phyloP scores from a whole-genome alignment of 2,329 filamentous ascomycete species.

The Arthrocladium fulminans region DNA sequence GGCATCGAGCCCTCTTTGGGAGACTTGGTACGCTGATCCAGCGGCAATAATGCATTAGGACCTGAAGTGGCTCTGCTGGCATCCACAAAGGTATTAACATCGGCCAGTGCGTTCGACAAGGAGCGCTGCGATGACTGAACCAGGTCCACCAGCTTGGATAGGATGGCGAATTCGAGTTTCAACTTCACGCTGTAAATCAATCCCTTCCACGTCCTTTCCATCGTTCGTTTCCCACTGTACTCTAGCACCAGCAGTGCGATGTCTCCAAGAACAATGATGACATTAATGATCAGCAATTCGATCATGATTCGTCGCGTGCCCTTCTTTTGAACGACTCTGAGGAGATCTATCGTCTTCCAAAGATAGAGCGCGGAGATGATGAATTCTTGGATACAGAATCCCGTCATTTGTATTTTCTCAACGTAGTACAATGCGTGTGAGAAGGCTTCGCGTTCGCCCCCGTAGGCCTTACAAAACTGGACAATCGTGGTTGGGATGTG shows the following conservation, averaged over 20 bases:
- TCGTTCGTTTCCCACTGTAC: conserved; percentile 31
- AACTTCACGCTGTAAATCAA: conserved; percentile 34
- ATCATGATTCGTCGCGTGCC: conserved; percentile 40
- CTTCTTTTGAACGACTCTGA: conserved; percentile 34
- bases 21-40: neutral
- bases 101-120: conserved; percentile 4
- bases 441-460: conserved; percentile 25
- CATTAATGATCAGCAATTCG: conserved; percentile 46
- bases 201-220: conserved; percentile 35
- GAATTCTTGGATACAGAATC: conserved; percentile 38
- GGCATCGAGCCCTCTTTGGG: neutral
- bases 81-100: conserved; percentile 10
- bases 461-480: conserved; percentile 19
- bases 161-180: conserved; percentile 48
- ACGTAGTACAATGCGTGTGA: conserved; percentile 33
- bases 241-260: conserved; percentile 33
- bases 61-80: conserved; percentile 1
- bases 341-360: conserved; percentile 41
- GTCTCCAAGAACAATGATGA: conserved; percentile 40
- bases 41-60: neutral
- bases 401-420: conserved; percentile 38
- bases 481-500: conserved; percentile 39
- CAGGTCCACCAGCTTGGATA: conserved; percentile 36
- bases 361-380: conserved; percentile 44
- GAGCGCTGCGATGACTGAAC: conserved; percentile 7